A percentile compares a stretch with the other conserved stretches of the same genome.
Evolutionary conservation across 768 basidiomycete species (phyloP).

Genomic region (Boletellus ananas): DNA sequence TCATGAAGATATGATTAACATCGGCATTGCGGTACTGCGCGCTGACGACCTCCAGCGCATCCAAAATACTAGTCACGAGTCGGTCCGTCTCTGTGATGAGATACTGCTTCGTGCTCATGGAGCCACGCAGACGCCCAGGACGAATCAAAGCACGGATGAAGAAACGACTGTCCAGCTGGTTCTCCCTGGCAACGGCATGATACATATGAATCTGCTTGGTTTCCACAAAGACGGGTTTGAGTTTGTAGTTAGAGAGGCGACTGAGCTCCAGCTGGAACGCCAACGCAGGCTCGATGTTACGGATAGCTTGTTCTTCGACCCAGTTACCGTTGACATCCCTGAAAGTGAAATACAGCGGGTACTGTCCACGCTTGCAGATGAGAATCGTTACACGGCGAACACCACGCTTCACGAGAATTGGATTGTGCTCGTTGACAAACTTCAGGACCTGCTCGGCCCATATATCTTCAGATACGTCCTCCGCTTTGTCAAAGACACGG

Average conservation of each 20-base stretch:
- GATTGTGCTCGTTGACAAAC: slow-evolving; percentile 66
- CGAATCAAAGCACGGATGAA: slow-evolving; percentile 96
- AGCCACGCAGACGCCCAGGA: slow-evolving; percentile 88
- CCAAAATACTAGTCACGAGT: slow-evolving; percentile 88
- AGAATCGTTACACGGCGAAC: slow-evolving; percentile 91
- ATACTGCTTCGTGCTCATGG: slow-evolving; percentile 95
- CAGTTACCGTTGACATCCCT: slow-evolving; percentile 70
- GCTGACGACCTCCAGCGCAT: slow-evolving; percentile 91
- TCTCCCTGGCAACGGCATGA: slow-evolving; percentile 91
- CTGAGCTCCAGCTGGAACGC: slow-evolving; percentile 97
- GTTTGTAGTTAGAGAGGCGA: slow-evolving; percentile 94
- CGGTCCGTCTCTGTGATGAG: slow-evolving; percentile 98
- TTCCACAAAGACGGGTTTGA: slow-evolving; percentile 94
- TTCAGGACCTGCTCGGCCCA: slow-evolving; percentile 72
- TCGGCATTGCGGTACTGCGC: slow-evolving; percentile 89
- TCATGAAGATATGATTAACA: slow-evolving; percentile 98
- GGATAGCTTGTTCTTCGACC: slow-evolving; percentile 94
- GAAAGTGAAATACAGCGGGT: slow-evolving; percentile 93
- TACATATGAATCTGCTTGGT: slow-evolving; percentile 98
- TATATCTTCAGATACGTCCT: slow-evolving; percentile 71
- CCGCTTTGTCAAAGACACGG: slow-evolving; percentile 77
- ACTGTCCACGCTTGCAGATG: slow-evolving; percentile 86
- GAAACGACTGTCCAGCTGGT: slow-evolving; percentile 97
- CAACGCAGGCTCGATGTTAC: slow-evolving; percentile 96
- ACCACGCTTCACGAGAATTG: slow-evolving; percentile 65